These are phyloP conservation scores for Penicillium sumatraense DNA, from an alignment of 2,329 filamentous ascomycete species.

Conservation along the genomic window DNA sequence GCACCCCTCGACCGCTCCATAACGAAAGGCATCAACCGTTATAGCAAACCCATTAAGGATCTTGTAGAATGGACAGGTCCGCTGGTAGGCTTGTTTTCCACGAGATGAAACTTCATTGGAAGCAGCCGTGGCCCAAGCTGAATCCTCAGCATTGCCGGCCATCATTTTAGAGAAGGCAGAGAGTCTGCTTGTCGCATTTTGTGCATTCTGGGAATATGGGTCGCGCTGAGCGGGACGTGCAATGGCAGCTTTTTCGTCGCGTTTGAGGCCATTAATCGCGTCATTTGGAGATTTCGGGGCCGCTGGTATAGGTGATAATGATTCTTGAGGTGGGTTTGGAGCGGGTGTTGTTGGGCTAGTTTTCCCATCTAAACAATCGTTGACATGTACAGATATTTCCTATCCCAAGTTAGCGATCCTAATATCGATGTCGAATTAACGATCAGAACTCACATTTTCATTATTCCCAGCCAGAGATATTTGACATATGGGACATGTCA, in stretches of 20 bases:
- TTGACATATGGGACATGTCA: slow-evolving; percentile 77
- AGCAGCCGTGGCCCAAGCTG: slow-evolving; percentile 86
- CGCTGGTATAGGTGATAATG: neutral
- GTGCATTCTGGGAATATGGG: slow-evolving; percentile 65
- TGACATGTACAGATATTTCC: slow-evolving; percentile 83
- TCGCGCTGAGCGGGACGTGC: slow-evolving; percentile 80
- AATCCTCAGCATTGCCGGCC: slow-evolving; percentile 87
- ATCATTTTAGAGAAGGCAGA: slow-evolving; percentile 94
- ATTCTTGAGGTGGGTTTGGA: neutral
- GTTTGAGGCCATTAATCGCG: slow-evolving; percentile 46
- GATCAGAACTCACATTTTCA: slow-evolving; percentile 40
- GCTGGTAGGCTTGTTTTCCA: slow-evolving; percentile 82
- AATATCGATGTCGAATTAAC: neutral
- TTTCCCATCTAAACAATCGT: slow-evolving; percentile 86
- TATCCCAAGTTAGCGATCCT: slow-evolving; percentile 47
- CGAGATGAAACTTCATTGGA: slow-evolving; percentile 76
- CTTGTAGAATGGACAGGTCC: slow-evolving; percentile 98
- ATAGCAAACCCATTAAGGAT: slow-evolving; percentile 92
- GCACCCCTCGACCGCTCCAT: slow-evolving; percentile 89
- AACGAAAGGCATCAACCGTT: slow-evolving; percentile 94
- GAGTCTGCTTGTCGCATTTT: slow-evolving; percentile 55
- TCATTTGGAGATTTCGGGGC: slow-evolving; percentile 21
- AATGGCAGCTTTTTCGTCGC: slow-evolving; percentile 70
- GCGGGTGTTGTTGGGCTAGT: slow-evolving; percentile 60
- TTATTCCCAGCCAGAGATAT: slow-evolving; percentile 64